phyloP scores from a whole-genome alignment of 2,329 filamentous ascomycete species.

The Botrytis fragariae region DNA sequence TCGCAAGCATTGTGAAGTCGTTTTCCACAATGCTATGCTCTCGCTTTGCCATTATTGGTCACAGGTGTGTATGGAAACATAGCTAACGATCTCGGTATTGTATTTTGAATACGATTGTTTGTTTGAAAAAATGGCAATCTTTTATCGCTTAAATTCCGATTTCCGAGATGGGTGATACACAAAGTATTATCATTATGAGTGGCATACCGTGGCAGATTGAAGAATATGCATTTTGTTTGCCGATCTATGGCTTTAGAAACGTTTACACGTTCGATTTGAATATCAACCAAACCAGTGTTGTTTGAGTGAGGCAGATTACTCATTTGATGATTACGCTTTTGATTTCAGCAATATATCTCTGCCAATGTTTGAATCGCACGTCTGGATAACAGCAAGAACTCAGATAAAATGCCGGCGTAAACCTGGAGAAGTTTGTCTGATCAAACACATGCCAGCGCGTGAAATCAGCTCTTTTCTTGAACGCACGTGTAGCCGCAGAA shows the following conservation, averaged over 20 bases:
- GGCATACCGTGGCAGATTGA: neutral
- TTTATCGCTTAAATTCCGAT: neutral
- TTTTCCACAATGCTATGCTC: neutral
- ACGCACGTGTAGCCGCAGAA: neutral
- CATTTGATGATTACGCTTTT: neutral
- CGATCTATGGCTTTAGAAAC: fast-evolving
- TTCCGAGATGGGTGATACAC: fast-evolving
- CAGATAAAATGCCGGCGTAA: neutral
- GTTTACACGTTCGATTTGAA: neutral
- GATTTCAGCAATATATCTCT: neutral
- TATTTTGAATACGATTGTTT: neutral
- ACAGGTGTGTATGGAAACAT: neutral
- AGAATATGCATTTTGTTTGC: neutral
- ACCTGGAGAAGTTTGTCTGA: neutral
- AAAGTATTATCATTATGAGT: neutral
- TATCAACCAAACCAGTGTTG: neutral
- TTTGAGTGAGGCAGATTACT: neutral
- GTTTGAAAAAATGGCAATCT: neutral
- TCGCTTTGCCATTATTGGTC: neutral
- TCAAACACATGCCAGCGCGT: fast-evolving
- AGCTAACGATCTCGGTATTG: neutral
- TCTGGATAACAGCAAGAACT: neutral
- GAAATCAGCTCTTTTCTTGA: neutral
- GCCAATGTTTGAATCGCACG: neutral
- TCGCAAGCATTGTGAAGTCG: neutral